phyloP scores from a whole-genome alignment of 2,329 filamentous ascomycete genomes.

The Davidsoniella australis region DNA sequence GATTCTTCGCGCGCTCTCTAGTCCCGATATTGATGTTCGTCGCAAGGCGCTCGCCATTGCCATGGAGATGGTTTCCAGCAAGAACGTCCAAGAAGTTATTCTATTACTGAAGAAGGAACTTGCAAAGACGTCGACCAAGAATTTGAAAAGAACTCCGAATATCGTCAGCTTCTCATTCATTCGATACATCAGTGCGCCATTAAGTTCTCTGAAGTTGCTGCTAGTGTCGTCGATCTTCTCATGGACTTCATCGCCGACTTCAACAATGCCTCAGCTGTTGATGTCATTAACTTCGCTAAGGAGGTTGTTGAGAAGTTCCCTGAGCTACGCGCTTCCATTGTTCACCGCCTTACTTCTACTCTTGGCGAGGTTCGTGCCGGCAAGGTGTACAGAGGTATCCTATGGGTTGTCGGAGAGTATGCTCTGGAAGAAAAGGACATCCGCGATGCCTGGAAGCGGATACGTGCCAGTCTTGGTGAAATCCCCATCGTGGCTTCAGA shows the following conservation, averaged over 20 bases:
- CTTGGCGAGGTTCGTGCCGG: slow-evolving; percentile 85
- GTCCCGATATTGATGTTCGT: slow-evolving; percentile 88
- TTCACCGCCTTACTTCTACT: slow-evolving; percentile 75
- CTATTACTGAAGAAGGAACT: slow-evolving; percentile 94
- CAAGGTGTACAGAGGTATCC: slow-evolving; percentile 88
- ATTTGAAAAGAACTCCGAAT: slow-evolving; percentile 95
- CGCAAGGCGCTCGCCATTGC: slow-evolving; percentile 80
- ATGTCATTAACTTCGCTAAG: slow-evolving; percentile 97
- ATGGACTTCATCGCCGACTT: slow-evolving; percentile 99
- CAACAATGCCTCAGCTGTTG: slow-evolving; percentile 89
- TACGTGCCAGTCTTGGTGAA: slow-evolving; percentile 82
- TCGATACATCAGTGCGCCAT: slow-evolving; percentile 97
- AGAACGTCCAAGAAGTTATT: slow-evolving; percentile 96
- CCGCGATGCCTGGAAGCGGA: slow-evolving; percentile 89
- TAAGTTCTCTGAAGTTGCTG: slow-evolving; percentile 95
- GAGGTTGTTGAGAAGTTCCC: slow-evolving; percentile 98
- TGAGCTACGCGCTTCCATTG: slow-evolving; percentile 68
- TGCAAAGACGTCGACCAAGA: slow-evolving; percentile 93
- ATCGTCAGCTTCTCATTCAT: slow-evolving; percentile 86
- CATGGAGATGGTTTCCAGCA: slow-evolving; percentile 95
- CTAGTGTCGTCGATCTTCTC: slow-evolving; percentile 85
- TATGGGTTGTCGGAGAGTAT: slow-evolving; percentile 98
- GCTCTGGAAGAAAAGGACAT: slow-evolving; percentile 89
- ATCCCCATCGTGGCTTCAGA: slow-evolving; percentile 94
- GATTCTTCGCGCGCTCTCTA: slow-evolving; percentile 83